phyloP scores from a whole-genome alignment of 2,329 filamentous ascomycete species.

The Epichloe elymi region DNA sequence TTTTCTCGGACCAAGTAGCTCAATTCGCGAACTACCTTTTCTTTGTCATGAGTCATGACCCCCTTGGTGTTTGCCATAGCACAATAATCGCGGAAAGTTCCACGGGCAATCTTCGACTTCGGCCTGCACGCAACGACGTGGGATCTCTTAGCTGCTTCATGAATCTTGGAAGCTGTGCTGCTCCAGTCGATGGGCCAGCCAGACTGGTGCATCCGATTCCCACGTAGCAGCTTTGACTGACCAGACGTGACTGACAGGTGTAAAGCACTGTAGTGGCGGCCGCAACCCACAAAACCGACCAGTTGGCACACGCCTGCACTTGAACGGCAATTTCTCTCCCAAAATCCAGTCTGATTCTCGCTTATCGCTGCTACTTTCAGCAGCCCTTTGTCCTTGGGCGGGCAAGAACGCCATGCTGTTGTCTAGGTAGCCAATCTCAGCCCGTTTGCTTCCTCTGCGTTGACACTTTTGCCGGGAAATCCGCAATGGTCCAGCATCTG shows the following conservation, averaged over 20 bases:
- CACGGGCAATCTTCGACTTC: no score
- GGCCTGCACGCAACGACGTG: no score
- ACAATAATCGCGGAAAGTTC: not conserved
- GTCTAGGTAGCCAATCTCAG: not conserved
- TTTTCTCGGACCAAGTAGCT: not conserved
- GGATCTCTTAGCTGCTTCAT: not conserved
- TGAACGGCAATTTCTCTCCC: not conserved
- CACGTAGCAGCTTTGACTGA: not conserved
- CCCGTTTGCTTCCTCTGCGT: not conserved
- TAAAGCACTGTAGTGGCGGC: not conserved
- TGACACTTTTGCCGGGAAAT: not conserved
- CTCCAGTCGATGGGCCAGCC: not conserved
- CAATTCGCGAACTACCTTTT: not conserved
- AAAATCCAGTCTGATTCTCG: not conserved
- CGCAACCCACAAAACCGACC: not conserved
- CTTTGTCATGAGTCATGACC: not conserved
- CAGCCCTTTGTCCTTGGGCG: not conserved
- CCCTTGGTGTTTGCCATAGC: not conserved
- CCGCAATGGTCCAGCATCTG: not conserved
- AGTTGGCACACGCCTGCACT: not conserved
- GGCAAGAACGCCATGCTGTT: conserved; percentile 4
- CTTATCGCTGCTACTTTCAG: conserved; percentile 6
- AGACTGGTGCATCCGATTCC: not conserved
- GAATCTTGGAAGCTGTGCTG: not conserved
- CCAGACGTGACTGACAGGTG: not conserved